Evolutionary conservation across 345 rosid species (phyloP).

Genomic region (Salix purpurea): DNA sequence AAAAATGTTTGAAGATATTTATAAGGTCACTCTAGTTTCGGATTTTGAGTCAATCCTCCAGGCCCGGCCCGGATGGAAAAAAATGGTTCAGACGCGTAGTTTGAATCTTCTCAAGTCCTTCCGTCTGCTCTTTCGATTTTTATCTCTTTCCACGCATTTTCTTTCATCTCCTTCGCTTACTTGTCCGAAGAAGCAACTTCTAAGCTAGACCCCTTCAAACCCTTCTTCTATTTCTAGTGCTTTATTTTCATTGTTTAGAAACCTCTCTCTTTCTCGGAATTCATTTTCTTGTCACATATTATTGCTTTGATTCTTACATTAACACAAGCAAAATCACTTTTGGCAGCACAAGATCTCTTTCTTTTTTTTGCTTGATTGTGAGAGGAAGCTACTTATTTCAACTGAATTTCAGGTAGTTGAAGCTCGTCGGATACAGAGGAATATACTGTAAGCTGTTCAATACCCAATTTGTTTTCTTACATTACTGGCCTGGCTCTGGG

Average conservation of each 20-base stretch:
- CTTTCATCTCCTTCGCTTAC: not conserved
- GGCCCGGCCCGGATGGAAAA: too few relatives aligned
- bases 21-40: too few relatives aligned
- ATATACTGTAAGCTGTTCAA: constrained; percentile 3
- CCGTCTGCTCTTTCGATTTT: not conserved
- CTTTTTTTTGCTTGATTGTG: not conserved
- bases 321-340: not conserved
- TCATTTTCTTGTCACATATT: not conserved
- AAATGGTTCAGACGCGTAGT: too few relatives aligned
- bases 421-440: not conserved
- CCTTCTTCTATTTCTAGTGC: not conserved
- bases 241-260: not conserved
- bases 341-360: not conserved
- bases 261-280: not conserved
- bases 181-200: not conserved
- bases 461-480: not conserved
- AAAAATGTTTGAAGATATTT: too few relatives aligned
- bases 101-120: too few relatives aligned
- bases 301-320: not conserved
- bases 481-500: not conserved
- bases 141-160: not conserved
- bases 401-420: not conserved
- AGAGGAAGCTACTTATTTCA: not conserved
- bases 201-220: not conserved
- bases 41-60: too few relatives aligned